Evolutionary conservation across 176 grass and related monocot species (phyloP).

Genomic region (Triticum turgidum): DNA sequence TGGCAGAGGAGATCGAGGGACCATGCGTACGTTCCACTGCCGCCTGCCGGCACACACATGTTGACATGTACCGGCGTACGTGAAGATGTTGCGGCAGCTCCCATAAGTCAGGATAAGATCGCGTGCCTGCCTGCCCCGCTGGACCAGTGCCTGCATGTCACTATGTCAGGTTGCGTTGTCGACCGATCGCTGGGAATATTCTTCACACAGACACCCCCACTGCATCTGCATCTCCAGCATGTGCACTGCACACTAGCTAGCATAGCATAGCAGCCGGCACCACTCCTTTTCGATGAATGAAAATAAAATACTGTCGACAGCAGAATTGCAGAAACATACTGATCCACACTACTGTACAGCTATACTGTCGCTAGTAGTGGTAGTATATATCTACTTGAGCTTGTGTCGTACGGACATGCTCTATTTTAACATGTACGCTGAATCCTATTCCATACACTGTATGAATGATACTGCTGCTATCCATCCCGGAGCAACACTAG

Average conservation of each 20-base stretch:
- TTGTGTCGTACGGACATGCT: neutral
- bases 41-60: neutral
- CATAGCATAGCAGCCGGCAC: too few relatives aligned
- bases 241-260: neutral
- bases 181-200: slow-evolving; percentile 4
- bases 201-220: neutral
- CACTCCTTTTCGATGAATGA: neutral
- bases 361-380: too few relatives aligned
- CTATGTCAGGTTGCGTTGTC: neutral
- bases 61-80: neutral
- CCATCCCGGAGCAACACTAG: neutral
- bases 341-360: too few relatives aligned
- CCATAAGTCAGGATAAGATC: slow-evolving; percentile 12
- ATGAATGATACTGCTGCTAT: neutral
- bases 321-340: neutral
- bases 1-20: neutral
- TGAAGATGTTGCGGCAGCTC: neutral
- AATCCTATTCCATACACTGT: neutral
- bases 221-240: neutral
- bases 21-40: neutral
- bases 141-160: neutral
- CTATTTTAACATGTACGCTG: neutral
- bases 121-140: neutral
- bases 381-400: neutral
- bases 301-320: neutral